Percentiles rank a stretch among this genome's conserved stretches.
Evolutionary conservation across 495 filamentous ascomycete genomes (phyloP).

Genomic region (Aspergillus homomorphus): DNA sequence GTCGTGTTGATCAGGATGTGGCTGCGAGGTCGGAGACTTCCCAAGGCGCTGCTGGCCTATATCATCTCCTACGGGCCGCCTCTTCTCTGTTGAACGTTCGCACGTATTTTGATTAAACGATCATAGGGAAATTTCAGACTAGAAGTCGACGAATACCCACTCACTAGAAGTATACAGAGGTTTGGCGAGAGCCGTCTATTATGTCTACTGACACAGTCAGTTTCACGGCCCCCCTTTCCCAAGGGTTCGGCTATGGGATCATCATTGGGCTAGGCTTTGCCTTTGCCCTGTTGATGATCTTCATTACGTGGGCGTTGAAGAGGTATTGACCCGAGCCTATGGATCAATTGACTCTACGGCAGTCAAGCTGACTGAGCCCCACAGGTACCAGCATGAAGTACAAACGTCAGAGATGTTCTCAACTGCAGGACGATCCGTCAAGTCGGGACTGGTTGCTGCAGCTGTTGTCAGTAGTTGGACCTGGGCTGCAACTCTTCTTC

Average conservation of each 20-base stretch:
- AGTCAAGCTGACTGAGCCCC: not conserved
- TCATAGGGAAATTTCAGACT: not conserved
- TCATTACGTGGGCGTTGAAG: constrained; percentile 76
- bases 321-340: constrained; percentile 35
- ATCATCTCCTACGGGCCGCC: not conserved
- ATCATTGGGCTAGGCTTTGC: constrained; percentile 71
- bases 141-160: not conserved
- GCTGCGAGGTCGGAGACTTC: constrained; percentile 32
- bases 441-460: constrained; percentile 87
- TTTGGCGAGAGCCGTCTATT: not conserved
- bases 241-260: constrained; percentile 80
- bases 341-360: not conserved
- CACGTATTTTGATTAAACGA: not conserved
- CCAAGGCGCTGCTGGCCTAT: not conserved
- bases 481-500: constrained; percentile 63
- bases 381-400: constrained; percentile 83
- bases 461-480: constrained; percentile 98
- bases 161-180: not conserved
- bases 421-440: constrained; percentile 90
- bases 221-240: constrained; percentile 57
- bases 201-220: constrained; percentile 18
- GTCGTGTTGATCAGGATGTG: constrained; percentile 15
- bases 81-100: not conserved
- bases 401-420: constrained; percentile 98
- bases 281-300: constrained; percentile 79